A percentile compares a stretch with the other conserved stretches of the same genome.
These are phyloP conservation scores for Zasmidium angulare DNA, from an alignment of 2,329 filamentous ascomycete species.

Conservation along the genomic window DNA sequence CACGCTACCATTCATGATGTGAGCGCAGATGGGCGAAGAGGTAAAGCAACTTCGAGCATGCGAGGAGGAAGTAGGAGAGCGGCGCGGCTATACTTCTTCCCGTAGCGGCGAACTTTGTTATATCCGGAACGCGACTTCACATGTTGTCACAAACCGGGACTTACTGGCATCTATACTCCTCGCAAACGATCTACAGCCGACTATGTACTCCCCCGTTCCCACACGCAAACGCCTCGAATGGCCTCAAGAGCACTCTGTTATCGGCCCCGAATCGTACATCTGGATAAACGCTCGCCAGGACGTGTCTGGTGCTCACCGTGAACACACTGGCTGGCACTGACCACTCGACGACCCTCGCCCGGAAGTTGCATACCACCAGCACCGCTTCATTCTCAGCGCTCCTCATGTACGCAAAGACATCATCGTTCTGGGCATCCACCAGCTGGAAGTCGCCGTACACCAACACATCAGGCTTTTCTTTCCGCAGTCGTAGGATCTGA, in stretches of 20 bases:
- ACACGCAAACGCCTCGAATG: neutral
- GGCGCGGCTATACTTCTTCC: too few species aligned
- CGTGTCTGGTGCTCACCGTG: neutral
- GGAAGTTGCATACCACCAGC: slow-evolving; percentile 18
- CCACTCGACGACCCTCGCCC: slow-evolving; percentile 3
- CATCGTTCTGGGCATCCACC: slow-evolving; percentile 11
- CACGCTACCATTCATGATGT: too few species aligned
- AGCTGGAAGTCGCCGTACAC: slow-evolving; percentile 17
- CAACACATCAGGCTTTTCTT: slow-evolving; percentile 10
- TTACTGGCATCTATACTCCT: too few species aligned
- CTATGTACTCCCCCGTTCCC: neutral
- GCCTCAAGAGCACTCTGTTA: neutral
- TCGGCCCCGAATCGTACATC: neutral
- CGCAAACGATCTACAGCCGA: neutral
- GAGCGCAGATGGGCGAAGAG: too few species aligned
- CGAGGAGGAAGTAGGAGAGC: too few species aligned
- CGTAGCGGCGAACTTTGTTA: too few species aligned
- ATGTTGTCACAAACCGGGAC: too few species aligned
- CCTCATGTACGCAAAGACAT: slow-evolving; percentile 15
- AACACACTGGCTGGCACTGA: neutral
- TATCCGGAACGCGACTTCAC: too few species aligned
- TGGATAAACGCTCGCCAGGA: neutral
- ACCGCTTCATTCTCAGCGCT: slow-evolving; percentile 1
- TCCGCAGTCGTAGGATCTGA: slow-evolving; percentile 8
- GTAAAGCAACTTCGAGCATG: too few species aligned